Percentiles rank a stretch among this genome's conserved stretches.
These are phyloP conservation scores for Pyricularia pennisetigena DNA, from an alignment of 2,329 filamentous ascomycete species.

Conservation along the genomic window DNA sequence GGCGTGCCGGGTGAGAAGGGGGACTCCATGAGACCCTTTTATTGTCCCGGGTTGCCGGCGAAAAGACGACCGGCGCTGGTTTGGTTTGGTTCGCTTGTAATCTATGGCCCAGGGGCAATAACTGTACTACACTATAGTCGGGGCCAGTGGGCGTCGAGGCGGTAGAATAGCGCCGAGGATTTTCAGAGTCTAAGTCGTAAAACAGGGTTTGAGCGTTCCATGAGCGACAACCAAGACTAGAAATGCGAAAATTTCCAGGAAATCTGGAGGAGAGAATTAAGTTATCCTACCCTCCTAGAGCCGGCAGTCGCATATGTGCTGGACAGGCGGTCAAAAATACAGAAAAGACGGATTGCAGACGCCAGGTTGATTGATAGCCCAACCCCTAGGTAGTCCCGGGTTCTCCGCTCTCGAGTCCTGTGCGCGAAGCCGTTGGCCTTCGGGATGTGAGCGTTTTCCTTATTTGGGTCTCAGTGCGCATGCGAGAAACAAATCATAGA, in stretches of 20 bases:
- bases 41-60: background rate
- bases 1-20: slow-evolving; percentile 11
- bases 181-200: background rate
- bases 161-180: background rate
- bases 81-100: background rate
- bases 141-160: background rate
- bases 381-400: background rate
- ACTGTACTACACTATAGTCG: background rate
- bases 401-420: background rate
- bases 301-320: background rate
- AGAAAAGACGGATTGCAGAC: background rate
- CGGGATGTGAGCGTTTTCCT: background rate
- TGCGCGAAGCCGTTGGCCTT: background rate
- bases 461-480: background rate
- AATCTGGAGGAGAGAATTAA: background rate
- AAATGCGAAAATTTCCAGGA: background rate
- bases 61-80: background rate
- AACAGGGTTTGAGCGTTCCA: background rate
- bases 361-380: background rate
- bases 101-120: background rate
- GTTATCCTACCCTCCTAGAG: background rate
- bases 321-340: background rate
- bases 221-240: background rate
- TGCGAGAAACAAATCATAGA: background rate
- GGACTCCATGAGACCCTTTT: slow-evolving; percentile 9